Evolutionary conservation across 1,284 basidiomycete genomes (phyloP), one percentile per base, ranked within the genome.

Genomic region (Ceratorhiza oryzae-sativae): DNA sequence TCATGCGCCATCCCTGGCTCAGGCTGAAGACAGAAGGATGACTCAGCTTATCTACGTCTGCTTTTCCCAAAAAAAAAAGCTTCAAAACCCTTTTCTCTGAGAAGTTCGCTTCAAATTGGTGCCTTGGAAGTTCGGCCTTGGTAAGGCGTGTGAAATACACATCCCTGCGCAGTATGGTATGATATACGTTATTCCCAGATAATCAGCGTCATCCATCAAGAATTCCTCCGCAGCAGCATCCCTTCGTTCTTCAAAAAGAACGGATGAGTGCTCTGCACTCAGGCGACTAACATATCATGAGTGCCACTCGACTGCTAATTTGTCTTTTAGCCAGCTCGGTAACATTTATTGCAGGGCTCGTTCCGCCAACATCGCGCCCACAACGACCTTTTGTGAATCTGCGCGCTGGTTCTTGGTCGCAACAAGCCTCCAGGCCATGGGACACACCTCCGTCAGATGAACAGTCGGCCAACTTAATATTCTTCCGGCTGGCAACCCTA

Each of bases 401-500:
- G 27, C 23, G 41, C 6, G 27, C 41, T 20, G 27, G 25, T 32
- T 48, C 36, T n/a, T n/a, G n/a, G 5, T 20, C 18, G 4, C 63
- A 39, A 18, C 23, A 20, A 42, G 15, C 15, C 8, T 27, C 20
- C 4, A 49, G 18, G 34, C 34, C 32, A 9, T 70, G 51, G 65
- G 41, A 48, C 23, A 25, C 53, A 32, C 27, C 65, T 6, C 53
- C 53, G 13, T 15, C 53, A 23, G 27, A 58, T 18, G 53, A 58
- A 18, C 39, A 20, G 18, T 56, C 42, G n/a, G 65, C 42, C 27
- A 70, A 83, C 70, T 76, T 83, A 4, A 75, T 86, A 27, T 86
- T 86, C 73, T 80, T 83, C 42, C 81, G 80, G 0, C 79, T 83
- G 6, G 80, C 76, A 71, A 81, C 82, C 0, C 75, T 85, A 10